These are phyloP conservation scores for Exophiala sideris DNA, from an alignment of 2,329 filamentous ascomycete genomes.

Conservation along the genomic window DNA sequence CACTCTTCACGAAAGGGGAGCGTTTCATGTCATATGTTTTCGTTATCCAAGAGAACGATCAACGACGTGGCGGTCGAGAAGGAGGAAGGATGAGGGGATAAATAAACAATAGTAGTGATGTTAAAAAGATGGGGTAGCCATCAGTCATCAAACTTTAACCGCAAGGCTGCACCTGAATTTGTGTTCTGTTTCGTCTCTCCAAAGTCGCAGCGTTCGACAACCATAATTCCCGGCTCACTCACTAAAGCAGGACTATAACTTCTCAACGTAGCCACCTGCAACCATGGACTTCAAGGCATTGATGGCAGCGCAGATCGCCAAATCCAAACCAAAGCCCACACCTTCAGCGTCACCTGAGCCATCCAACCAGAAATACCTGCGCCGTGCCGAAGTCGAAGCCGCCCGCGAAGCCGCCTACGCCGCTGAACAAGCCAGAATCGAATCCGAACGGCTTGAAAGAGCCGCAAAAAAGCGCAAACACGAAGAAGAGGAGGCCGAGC, in stretches of 20 bases:
- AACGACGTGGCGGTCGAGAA: no score
- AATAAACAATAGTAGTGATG: no score
- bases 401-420: constrained; percentile 75
- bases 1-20: no score
- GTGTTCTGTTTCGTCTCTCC: no score
- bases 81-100: no score
- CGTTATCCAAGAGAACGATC: no score
- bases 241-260: background rate
- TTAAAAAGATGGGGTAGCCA: no score
- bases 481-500: constrained; percentile 77
- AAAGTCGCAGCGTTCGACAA: no score
- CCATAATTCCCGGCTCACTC: no score
- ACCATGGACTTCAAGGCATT: constrained; percentile 94
- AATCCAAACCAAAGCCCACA: constrained; percentile 59
- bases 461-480: constrained; percentile 77
- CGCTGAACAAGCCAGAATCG: constrained; percentile 73
- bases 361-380: constrained; percentile 69
- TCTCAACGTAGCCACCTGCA: background rate
- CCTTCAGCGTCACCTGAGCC: constrained; percentile 33
- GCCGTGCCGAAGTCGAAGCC: constrained; percentile 81
- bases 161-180: no score
- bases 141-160: no score
- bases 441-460: constrained; percentile 67
- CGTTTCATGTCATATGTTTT: no score
- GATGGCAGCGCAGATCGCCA: constrained; percentile 89